Evolutionary conservation across 1,139 yeast species (phyloP), one percentile per base, ranked within the genome.

Genomic region (Meyerozyma athensensis): DNA sequence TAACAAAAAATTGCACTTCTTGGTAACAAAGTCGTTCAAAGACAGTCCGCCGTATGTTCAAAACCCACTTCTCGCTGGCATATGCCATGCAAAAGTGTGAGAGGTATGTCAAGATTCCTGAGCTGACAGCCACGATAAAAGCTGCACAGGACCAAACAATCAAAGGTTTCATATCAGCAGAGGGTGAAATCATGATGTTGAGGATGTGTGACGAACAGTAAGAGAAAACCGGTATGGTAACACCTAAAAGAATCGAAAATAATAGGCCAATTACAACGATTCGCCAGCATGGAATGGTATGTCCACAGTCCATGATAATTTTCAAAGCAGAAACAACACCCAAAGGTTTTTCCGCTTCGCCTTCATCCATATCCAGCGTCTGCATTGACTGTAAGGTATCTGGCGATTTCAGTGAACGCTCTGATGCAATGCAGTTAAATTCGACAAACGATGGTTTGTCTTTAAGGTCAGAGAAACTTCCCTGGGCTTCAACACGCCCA

Each of bases 141-240:
- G 86, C 77, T 32, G 78, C 59, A 41, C 77, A 44, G 0, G 95
- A 78, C 97, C 96, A 89, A 44, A 68, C 65, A 2, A 75, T 36
- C 26, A 80, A 53, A 2, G 44, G 43, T 28, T 53, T 33, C 1
- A 38, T 35, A 4, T 62, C 62, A 1, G 68, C 51, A 0, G 74
- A 63, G 3, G 70, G 56, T 4, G 59, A 72, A 7, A 81, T 68
- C 53, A 82, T 69, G 18, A 77, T 80, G 18, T 71, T 55, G 18
- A 90, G 61, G 5, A 90, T 61, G 44, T 79, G 77, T 0, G 97
- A 77, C 46, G 90, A 79, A 30, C 84, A 74, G 51, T 59, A 89
- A 0, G 97, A 85, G 46, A 92, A 87, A 0, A 85, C 59, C 0
- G 98, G 97, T 42, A 78, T 80, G 2, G 76, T 59, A 1, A 72